Evolutionary conservation across 139 green algal genomes (phyloP).

Genomic region (Desmodesmus armatus): DNA sequence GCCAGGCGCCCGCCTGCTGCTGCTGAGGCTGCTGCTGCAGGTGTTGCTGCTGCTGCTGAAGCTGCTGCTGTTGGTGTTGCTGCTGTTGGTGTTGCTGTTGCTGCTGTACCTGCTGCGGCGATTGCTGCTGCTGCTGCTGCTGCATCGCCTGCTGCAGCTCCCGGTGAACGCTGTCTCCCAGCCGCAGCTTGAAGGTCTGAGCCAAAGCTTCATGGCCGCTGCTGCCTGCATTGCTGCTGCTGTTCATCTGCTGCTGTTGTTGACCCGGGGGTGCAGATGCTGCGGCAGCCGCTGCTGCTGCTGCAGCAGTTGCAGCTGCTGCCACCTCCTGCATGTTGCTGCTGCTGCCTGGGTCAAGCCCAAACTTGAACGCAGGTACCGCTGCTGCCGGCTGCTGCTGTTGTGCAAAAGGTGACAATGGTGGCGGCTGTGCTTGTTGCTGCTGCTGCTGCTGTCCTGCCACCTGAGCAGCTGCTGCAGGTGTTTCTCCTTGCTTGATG

Average conservation of each 20-base stretch:
- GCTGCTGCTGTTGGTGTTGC: not conserved
- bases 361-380: constrained; percentile 25
- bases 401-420: not conserved
- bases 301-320: constrained; percentile 20
- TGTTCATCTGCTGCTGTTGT: not conserved
- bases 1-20: not conserved
- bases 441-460: constrained; percentile 27
- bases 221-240: not conserved
- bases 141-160: not conserved
- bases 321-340: not conserved
- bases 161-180: not conserved
- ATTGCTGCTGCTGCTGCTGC: constrained; percentile 25
- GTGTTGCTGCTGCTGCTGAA: not conserved
- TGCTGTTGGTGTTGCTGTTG: not conserved
- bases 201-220: not conserved
- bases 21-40: not conserved
- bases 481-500: not conserved
- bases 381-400: constrained; percentile 6
- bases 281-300: constrained; percentile 26
- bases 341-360: not conserved
- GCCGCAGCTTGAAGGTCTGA: not conserved
- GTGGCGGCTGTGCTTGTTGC: not conserved
- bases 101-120: not conserved
- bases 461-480: constrained; percentile 14
- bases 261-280: not conserved